phyloP scores from a whole-genome alignment of 495 filamentous ascomycete species.

The Neurospora discreta region DNA sequence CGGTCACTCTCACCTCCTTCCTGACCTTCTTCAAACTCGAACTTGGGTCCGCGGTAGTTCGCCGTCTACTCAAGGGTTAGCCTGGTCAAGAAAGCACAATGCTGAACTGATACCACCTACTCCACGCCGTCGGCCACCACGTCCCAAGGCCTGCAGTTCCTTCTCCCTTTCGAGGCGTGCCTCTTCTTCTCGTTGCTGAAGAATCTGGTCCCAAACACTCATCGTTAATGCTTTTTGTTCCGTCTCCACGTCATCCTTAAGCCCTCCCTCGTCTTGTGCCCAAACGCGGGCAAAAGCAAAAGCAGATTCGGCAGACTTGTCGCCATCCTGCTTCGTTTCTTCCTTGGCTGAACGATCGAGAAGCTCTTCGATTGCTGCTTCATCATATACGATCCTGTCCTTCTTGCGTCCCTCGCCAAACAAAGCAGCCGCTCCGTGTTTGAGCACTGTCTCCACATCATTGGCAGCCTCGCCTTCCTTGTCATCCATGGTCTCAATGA shows the following conservation, averaged over 20 bases:
- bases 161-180: constrained; percentile 56
- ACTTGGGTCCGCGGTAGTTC: constrained; percentile 13
- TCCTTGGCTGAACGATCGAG: constrained; percentile 78
- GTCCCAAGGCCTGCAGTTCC: constrained; percentile 59
- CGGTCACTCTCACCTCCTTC: constrained; percentile 19
- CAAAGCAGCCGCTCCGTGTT: constrained; percentile 75
- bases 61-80: constrained; percentile 18
- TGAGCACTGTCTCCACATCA: constrained; percentile 80
- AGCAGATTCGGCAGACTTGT: constrained; percentile 55
- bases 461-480: constrained; percentile 57
- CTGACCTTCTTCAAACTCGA: constrained; percentile 18
- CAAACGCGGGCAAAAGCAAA: constrained; percentile 91
- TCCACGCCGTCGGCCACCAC: constrained; percentile 59
- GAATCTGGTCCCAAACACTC: constrained; percentile 81
- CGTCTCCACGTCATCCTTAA: constrained; percentile 47
- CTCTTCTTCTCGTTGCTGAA: constrained; percentile 67
- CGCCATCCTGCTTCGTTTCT: constrained; percentile 46
- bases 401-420: constrained; percentile 65
- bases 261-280: constrained; percentile 60
- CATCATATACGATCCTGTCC: constrained; percentile 63
- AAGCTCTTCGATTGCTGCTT: constrained; percentile 69
- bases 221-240: constrained; percentile 42
- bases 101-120: constrained; percentile 25
- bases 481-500: constrained; percentile 79
- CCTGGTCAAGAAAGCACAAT: constrained; percentile 4